A percentile compares a stretch with the other conserved stretches of the same genome.
These are phyloP conservation scores for Cladorrhinum sp. DNA, from an alignment of 2,329 filamentous ascomycete species.

Conservation along the genomic window DNA sequence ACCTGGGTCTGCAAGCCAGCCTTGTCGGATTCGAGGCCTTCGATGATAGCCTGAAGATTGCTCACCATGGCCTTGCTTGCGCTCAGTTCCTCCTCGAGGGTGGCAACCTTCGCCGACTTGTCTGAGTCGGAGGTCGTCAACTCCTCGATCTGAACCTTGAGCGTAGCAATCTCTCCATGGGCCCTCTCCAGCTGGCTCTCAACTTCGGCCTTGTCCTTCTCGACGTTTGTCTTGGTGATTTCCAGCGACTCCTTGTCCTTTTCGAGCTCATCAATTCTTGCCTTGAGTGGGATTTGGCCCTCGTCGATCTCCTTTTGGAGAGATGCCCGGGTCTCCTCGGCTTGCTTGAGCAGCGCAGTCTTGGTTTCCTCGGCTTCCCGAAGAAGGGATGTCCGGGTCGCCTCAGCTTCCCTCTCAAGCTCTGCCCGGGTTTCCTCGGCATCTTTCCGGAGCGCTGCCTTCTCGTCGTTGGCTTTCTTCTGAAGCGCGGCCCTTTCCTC, in stretches of 20 bases:
- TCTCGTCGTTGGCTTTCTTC: conserved; percentile 10
- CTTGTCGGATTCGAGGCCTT: conserved; percentile 27
- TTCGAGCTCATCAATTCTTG: conserved; percentile 26
- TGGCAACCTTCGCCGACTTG: conserved; percentile 27
- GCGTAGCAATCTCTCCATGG: conserved; percentile 29
- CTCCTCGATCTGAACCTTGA: conserved; percentile 29
- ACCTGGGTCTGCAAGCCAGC: conserved; percentile 22
- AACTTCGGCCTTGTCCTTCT: conserved; percentile 29
- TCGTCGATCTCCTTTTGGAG: conserved; percentile 25
- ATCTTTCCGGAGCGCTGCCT: conserved; percentile 12
- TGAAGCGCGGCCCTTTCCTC: conserved; percentile 25
- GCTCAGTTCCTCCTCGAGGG: conserved; percentile 28
- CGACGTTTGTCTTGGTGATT: conserved; percentile 27
- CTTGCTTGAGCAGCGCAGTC: conserved; percentile 21
- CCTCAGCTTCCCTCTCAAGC: conserved; percentile 23
- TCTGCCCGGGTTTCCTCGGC: conserved; percentile 11
- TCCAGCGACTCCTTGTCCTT: conserved; percentile 32
- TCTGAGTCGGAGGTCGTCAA: conserved; percentile 28
- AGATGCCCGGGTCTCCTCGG: conserved; percentile 25
- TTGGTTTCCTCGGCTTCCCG: conserved; percentile 28
- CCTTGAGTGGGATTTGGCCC: conserved; percentile 24
- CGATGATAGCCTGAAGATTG: conserved; percentile 21
- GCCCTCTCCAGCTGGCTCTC: conserved; percentile 24
- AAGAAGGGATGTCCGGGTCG: conserved; percentile 11
- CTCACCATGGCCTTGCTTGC: conserved; percentile 21